Evolutionary conservation across 2,329 filamentous ascomycete species (phyloP).

Genomic region (Colletotrichum tanaceti): DNA sequence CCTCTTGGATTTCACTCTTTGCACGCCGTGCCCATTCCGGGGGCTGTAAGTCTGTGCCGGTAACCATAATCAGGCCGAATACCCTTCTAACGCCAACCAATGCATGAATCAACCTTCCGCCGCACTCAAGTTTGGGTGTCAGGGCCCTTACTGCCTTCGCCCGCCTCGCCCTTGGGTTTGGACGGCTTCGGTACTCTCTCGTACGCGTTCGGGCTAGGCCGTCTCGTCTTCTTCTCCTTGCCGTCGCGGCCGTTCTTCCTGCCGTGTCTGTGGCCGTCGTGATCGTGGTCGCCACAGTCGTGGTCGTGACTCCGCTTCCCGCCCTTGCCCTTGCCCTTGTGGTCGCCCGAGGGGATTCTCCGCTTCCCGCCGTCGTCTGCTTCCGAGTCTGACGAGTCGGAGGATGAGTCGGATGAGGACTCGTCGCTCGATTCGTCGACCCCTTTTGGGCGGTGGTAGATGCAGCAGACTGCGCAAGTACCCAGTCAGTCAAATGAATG

Average conservation of each 20-base stretch:
- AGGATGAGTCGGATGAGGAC: slow-evolving; percentile 68
- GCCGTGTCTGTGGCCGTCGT: slow-evolving; percentile 50
- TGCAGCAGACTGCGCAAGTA: slow-evolving; percentile 84
- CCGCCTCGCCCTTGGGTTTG: slow-evolving; percentile 51
- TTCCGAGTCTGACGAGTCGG: slow-evolving; percentile 61
- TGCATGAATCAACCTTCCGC: slow-evolving; percentile 9
- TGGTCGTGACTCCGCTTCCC: slow-evolving; percentile 54
- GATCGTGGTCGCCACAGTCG: slow-evolving; percentile 52
- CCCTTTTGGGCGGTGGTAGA: slow-evolving; percentile 88
- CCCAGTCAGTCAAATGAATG: not conserved
- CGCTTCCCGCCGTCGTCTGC: slow-evolving; percentile 53
- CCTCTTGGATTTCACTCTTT: slow-evolving; percentile 1
- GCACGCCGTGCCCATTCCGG: slow-evolving; percentile 4
- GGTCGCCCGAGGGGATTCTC: slow-evolving; percentile 47
- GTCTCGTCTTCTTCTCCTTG: slow-evolving; percentile 55
- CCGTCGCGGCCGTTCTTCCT: slow-evolving; percentile 46
- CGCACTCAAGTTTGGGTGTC: slow-evolving; percentile 7
- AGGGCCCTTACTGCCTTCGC: slow-evolving; percentile 40
- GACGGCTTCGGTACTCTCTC: slow-evolving; percentile 72
- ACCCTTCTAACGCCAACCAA: slow-evolving; percentile 26
- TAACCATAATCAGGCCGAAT: not conserved
- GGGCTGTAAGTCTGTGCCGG: not conserved
- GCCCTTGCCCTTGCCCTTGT: slow-evolving; percentile 54
- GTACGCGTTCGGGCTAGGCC: slow-evolving; percentile 82
- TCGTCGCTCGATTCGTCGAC: slow-evolving; percentile 85